Evolutionary conservation across 768 basidiomycete species (phyloP).

Genomic region (Tricholoma hemisulphureum): DNA sequence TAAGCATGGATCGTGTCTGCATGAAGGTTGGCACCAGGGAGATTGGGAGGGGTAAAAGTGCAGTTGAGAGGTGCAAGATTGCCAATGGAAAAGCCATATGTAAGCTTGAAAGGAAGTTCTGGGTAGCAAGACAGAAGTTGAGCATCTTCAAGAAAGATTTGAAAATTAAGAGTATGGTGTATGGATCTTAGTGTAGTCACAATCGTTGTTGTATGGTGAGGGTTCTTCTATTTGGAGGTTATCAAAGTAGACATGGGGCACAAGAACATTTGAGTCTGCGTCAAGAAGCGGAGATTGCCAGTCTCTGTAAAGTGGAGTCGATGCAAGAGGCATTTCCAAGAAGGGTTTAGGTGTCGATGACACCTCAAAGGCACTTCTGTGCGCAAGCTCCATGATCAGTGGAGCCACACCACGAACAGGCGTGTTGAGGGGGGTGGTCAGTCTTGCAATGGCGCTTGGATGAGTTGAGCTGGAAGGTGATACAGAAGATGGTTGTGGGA

Average conservation of each 20-base stretch:
- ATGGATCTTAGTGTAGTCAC: constrained; percentile 4
- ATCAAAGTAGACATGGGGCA: no score
- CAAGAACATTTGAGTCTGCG: neutral
- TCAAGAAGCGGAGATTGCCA: no score
- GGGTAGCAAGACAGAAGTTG: neutral
- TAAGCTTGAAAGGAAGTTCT: no score
- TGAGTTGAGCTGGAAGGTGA: constrained; percentile 7
- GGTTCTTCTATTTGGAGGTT: no score
- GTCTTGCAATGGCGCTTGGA: neutral
- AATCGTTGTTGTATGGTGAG: constrained; percentile 6
- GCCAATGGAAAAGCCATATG: constrained; percentile 2
- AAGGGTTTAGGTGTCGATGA: no score
- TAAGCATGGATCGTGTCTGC: constrained; percentile 5
- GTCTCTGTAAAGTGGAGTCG: no score
- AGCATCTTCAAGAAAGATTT: neutral
- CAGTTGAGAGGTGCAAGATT: neutral
- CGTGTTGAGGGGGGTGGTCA: no score
- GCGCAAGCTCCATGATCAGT: no score
- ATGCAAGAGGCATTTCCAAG: no score
- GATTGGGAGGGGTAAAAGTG: neutral
- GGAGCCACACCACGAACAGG: no score
- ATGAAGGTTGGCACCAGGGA: no score
- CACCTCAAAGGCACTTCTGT: no score
- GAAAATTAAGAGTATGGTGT: constrained; percentile 9
- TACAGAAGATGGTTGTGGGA: constrained; percentile 4